Percentiles rank a stretch among this genome's conserved stretches.
phyloP scores from a whole-genome alignment of 768 basidiomycete species.

The Suillus hirtellus region DNA sequence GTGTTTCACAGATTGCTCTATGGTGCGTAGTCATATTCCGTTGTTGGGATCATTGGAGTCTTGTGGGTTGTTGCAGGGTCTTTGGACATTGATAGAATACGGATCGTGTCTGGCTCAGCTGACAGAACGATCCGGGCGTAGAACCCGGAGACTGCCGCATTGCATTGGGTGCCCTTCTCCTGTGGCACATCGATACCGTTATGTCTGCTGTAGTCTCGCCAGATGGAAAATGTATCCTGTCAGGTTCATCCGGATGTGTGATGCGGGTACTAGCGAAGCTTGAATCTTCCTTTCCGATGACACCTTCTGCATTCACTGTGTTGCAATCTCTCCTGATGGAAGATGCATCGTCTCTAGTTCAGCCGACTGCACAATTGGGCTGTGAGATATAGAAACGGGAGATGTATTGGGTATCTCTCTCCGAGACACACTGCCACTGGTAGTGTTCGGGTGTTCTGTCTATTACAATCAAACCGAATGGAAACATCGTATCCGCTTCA shows the following conservation, averaged over 20 bases:
- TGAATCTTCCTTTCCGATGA: background rate
- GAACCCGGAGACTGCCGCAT: conserved; percentile 15
- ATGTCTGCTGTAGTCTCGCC: background rate
- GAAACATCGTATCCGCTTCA: too few relatives aligned
- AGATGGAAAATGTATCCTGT: background rate
- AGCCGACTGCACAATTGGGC: background rate
- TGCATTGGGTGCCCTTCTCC: conserved; percentile 17
- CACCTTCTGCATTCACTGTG: too few relatives aligned
- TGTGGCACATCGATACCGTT: background rate
- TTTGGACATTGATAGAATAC: too few relatives aligned
- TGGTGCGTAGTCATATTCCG: background rate
- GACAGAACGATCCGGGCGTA: conserved; percentile 17
- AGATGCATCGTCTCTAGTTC: background rate
- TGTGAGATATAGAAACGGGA: too few relatives aligned
- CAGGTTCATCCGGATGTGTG: conserved; percentile 25
- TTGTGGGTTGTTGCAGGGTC: background rate
- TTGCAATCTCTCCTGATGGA: background rate
- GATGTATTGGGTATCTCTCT: too few relatives aligned
- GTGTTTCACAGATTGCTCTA: background rate
- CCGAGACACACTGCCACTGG: background rate
- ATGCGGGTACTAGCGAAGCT: background rate
- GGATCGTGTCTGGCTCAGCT: background rate
- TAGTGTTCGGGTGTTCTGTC: too few relatives aligned
- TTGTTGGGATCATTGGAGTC: background rate
- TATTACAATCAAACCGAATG: too few relatives aligned